Evolutionary conservation across 2,329 filamentous ascomycete genomes (phyloP), one percentile per base, ranked within the genome.

Genomic region (Plectosphaerella plurivora): DNA sequence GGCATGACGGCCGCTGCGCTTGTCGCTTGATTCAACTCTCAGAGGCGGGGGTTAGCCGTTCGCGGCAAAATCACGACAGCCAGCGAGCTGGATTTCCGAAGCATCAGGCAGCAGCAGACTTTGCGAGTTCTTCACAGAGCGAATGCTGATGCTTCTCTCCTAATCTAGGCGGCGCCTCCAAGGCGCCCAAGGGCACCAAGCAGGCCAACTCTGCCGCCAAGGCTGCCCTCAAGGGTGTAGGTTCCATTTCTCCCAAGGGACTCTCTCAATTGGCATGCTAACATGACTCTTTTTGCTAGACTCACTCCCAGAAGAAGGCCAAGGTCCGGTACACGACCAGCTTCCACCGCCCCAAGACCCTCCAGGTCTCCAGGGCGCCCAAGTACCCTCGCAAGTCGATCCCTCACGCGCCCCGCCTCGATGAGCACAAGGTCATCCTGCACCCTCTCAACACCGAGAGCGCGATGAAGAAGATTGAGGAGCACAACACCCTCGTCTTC

Each of bases 381-480:
- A 96, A 96, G 82, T 97, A 96, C 84, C 92, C 90, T 64, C 91
- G 93, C 82, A 96, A 94, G 84, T 92, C 91, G 64, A 85, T 99
- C 73, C 87, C 89, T 68, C 88, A 93, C 75, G 83, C 84, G 72
- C 88, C 92, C 66, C 89, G 91, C 67, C 89, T 99, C 69, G 94
- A 99, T 79, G 89, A 93, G 80, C 89, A 92, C 85, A 97, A 96
- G 87, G 83, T 97, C 74, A 88, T 99, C 75, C 82, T 97, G 72
- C 91, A 97, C 86, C 94, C 94, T 63, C 85, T 99, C 72, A 99
- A 99, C 88, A 99, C 94, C 57, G 94, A 99, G 88, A 94, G 88
- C 71, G 94, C 95, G 70, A 97, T 99, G 93, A 99, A 99, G 91
- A 97, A 97, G 89, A 97, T 99, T 67, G 94, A 99, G 84, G 94